Evolutionary conservation across 371 early-diverging fungal species (phyloP).

Genomic region (Fennellomyces sp.): DNA sequence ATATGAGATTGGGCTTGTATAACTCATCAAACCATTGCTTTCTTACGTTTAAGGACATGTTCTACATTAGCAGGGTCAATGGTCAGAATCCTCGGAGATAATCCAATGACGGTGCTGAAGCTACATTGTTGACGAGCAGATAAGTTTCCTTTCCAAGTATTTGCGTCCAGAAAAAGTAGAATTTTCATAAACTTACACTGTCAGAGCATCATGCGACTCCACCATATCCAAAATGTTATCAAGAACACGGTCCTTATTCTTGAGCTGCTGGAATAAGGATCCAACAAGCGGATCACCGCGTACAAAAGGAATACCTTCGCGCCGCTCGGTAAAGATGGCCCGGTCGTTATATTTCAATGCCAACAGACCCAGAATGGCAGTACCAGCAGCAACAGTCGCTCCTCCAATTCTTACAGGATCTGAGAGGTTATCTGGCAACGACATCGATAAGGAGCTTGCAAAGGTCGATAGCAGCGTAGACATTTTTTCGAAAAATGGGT

Average conservation of each 20-base stretch:
- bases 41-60: constrained; percentile 36
- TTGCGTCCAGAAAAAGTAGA: no score
- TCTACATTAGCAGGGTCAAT: constrained; percentile 49
- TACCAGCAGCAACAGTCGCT: constrained; percentile 2
- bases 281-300: constrained; percentile 17
- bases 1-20: no score
- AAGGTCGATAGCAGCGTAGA: no score
- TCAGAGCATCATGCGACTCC: constrained; percentile 17
- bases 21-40: no score
- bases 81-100: constrained; percentile 31
- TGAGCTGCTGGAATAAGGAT: constrained; percentile 12
- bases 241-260: constrained; percentile 24
- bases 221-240: constrained; percentile 23
- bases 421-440: no score
- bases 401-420: no score
- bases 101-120: constrained; percentile 30
- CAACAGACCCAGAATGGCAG: constrained; percentile 23
- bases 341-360: constrained; percentile 29
- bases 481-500: no score
- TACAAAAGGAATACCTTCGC: constrained; percentile 17
- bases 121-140: no score
- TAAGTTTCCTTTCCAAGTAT: background rate
- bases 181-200: constrained; percentile 29
- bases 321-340: constrained; percentile 25
- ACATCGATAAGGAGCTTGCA: no score